Evolutionary conservation across 306 rosid species (phyloP), one percentile per base, ranked within the genome.

Genomic region (Astragalus glycyphyllos): DNA sequence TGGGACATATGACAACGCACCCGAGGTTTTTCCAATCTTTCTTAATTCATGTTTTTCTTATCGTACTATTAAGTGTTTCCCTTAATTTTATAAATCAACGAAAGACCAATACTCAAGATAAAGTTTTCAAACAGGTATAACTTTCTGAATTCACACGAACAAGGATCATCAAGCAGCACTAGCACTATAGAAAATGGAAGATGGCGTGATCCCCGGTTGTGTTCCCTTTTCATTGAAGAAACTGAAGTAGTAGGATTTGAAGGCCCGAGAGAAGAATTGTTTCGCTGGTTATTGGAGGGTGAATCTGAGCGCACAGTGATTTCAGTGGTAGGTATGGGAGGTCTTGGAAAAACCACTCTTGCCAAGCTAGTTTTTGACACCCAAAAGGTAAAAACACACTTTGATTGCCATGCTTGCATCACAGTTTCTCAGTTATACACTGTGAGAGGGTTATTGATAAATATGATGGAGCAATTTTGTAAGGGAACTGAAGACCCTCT

Each of bases 311-410:
- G 38, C 51, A 17, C 41, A 0, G 26, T 68, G n/a, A 20, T 68
- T 20, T 53, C 73, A 1, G 63, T 68, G 9, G 63, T 68, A 7
- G 73, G 73, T 0, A 68, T 68, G 73, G 63, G 73, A 2, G 73
- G 73, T 53, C 73, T 68, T 8, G 73, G 73, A 68, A 68, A 68
- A 53, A 68, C 73, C 26, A 68, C 73, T 12, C 73, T 68, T 37
- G 26, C 53, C 50, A 68, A 53, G 51, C 31, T 41, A 9, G 63
- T 68, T 53, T 68, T 53, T 23, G 23, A 38, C 0, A 5, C 14
- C 14, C 49, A 11, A 12, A 46, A 12, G 50, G 16, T 12, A 46
- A 46, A 0, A 46, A 46, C 48, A 11, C 13, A 11, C 48, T 42
- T 42, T 11, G 48, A 42, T 42, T 42, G 48, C 11, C 13, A n/a